phyloP scores from a whole-genome alignment of 306 rosid species.

The Oemleria cerasiformis region DNA sequence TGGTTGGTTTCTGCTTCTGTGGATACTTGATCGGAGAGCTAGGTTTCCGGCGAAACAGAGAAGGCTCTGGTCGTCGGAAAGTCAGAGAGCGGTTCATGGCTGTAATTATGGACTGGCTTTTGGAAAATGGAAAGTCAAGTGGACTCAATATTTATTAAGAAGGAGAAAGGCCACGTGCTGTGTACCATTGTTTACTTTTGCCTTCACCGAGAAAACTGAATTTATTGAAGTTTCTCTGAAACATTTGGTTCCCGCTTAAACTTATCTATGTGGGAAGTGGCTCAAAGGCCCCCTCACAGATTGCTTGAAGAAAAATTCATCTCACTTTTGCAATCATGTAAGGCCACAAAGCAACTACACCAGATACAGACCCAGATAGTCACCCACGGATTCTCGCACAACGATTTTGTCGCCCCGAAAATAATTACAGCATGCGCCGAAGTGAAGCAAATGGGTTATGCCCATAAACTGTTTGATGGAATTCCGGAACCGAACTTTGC shows the following conservation, averaged over 20 bases:
- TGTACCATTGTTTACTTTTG: too few relatives aligned
- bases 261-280: not conserved
- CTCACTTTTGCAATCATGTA: conserved; percentile 67
- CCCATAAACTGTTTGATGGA: conserved; percentile 55
- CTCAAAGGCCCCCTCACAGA: conserved; percentile 35
- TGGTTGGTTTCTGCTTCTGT: conserved; percentile 18
- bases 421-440: conserved; percentile 37
- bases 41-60: conserved; percentile 22
- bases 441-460: conserved; percentile 36
- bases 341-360: conserved; percentile 30
- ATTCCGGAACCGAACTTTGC: conserved; percentile 49
- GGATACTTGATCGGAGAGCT: conserved; percentile 21
- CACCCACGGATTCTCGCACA: conserved; percentile 45
- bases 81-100: conserved; percentile 24
- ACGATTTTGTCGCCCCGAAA: conserved; percentile 47
- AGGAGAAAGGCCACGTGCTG: too few relatives aligned
- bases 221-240: too few relatives aligned
- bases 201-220: too few relatives aligned
- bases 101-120: not conserved
- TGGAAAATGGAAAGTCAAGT: not conserved
- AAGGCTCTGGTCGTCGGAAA: conserved; percentile 20
- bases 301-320: conserved; percentile 54
- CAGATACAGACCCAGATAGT: conserved; percentile 57
- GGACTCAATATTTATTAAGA: not conserved
- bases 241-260: too few relatives aligned